Evolutionary conservation across 352 stramenopile species (phyloP), one percentile per base, ranked within the genome.

Genomic region (Pythium sp.): DNA sequence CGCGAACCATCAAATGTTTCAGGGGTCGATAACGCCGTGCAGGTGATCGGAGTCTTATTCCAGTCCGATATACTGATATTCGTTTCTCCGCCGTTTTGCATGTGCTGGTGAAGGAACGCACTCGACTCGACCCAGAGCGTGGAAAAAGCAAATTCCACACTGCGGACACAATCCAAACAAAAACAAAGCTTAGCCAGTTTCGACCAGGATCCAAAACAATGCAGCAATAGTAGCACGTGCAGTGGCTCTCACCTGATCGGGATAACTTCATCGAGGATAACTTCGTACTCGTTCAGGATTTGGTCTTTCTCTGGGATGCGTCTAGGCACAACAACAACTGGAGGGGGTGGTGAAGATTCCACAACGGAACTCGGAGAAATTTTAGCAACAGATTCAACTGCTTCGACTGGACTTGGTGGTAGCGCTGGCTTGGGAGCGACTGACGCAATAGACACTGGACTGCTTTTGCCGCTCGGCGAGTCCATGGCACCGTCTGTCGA

Each of bases 211-310:
- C 36, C 22, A 32, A 34, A 30, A 41, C 12, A 20, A 57, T 8
- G 18, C 5, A 68, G 30, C 9, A 32, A 32, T 5, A 32, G 30
- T 32, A 55, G 26, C 22, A 41, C 3, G 12, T 6, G 32, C 32
- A 3, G 32, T 32, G 11, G 54, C 62, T 56, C 73, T 58, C 75
- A 96, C 88, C 85, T 91, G 73, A 94, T 83, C 3, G 72, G 64
- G 5, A 87, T 71, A 68, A 84, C 74, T 75, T 94, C 82, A 28
- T 94, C 77, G 9, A 94, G 34, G 9, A 94, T 73, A 36, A 94
- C 53, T 58, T 96, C 84, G 41, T 80, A 96, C 53, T 96, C 89
- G 38, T 71, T 62, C 6, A 94, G 64, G n/a, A 88, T 43, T 0
- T 60, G 9, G 70, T 94, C 84, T 34, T 75, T 78, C 0, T 74